Evolutionary conservation across 2,329 filamentous ascomycete species (phyloP), one percentile per base, ranked within the genome.

Genomic region (Teratosphaeria destructans): DNA sequence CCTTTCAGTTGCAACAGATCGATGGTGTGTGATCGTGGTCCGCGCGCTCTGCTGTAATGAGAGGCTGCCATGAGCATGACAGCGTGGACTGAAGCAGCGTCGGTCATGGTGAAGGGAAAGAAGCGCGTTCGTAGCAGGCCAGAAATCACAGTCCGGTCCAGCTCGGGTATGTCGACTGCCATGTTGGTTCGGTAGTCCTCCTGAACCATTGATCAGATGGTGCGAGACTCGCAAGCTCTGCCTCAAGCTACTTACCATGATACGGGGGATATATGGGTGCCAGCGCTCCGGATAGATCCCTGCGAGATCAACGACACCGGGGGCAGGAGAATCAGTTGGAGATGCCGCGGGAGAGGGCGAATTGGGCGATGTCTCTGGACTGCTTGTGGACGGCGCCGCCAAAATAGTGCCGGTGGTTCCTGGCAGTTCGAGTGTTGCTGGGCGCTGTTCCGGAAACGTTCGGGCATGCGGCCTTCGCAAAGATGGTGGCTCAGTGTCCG

Each of bases 1-100:
- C 73, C 73, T 58, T 77, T 76, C 10, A 81, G 71, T 35, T 71
- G 69, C 3, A 79, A 70, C 6, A 80, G 66, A 56, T 73, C 67
- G 57, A 73, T 71, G 16, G 64, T 59, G 59, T 73, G 71, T 12
- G 61, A 73, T 61, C 56, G 70, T 2, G 63, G 52, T 14, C 64
- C 64, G 39, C 67, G 67, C 4, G 72, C 57, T 23, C 72, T 70
- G 27, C 70, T 71, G 62, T 73, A 76, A 58, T 78, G 73, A 3
- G 76, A 73, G n/a, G 74, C 73, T 1, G 76, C 70, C 39, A 75
- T 67, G 12, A 79, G 68, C 59, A 78, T 69, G 39, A 77, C 71
- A 23, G 78, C 71, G 27, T 75, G 73, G 57, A 78, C 71, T 14
- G 75, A 64, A 3, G 74, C 70, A 1, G 69, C 67, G 39, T 77